Percentiles rank a stretch among this genome's conserved stretches.
phyloP scores from a whole-genome alignment of 768 basidiomycete genomes.

The Tylopilus cervinicoccineus region DNA sequence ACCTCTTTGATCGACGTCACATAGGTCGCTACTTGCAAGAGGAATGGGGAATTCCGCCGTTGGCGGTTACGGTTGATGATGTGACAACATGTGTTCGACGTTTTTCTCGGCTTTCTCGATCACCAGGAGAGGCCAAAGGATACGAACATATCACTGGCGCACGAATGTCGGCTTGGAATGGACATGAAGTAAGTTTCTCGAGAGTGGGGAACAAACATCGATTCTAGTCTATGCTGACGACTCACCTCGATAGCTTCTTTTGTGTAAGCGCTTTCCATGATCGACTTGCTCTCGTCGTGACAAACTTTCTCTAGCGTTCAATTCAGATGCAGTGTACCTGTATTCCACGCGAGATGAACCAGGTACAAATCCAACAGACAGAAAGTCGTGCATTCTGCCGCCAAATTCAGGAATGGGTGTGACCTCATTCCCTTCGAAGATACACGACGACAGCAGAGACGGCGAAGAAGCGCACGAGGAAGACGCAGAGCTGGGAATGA shows the following conservation, averaged over 20 bases:
- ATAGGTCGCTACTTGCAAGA: constrained; percentile 53
- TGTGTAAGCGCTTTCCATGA: constrained; percentile 44
- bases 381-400: constrained; percentile 25
- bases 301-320: constrained; percentile 51
- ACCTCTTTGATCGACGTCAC: constrained; percentile 78
- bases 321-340: constrained; percentile 66
- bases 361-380: constrained; percentile 17
- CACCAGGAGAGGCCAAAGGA: constrained; percentile 33
- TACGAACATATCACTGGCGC: constrained; percentile 72
- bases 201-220: not conserved
- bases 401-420: constrained; percentile 21
- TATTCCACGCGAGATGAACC: constrained; percentile 72
- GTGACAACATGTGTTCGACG: constrained; percentile 78
- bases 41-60: constrained; percentile 70
- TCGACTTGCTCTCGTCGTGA: constrained; percentile 2
- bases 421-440: not conserved
- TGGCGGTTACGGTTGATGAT: constrained; percentile 37
- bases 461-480: constrained; percentile 10
- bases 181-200: constrained; percentile 58
- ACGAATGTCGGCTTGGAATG: constrained; percentile 65
- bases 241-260: constrained; percentile 44
- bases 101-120: constrained; percentile 53
- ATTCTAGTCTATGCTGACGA: constrained; percentile 10
- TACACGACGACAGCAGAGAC: not conserved
- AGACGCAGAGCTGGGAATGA: constrained; percentile 26